Evolutionary conservation across 1,139 yeast species (phyloP).

Genomic region (Kluyveromyces sp.): DNA sequence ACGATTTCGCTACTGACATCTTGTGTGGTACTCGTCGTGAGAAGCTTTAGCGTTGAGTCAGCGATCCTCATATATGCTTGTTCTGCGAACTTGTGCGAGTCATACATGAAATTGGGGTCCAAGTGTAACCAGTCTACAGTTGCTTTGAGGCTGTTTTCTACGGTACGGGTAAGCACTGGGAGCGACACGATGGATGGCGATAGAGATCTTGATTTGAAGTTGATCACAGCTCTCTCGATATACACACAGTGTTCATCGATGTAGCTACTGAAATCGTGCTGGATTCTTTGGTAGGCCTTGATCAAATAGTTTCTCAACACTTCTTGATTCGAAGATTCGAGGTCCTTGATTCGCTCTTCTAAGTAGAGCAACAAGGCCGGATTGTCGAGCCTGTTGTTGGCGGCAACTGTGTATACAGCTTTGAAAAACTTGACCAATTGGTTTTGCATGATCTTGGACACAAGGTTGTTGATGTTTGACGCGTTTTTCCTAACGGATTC

Average conservation of each 20-base stretch:
- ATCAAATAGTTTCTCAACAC: conserved; percentile 48
- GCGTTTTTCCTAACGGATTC: conserved; percentile 50
- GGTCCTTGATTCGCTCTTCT: conserved; percentile 31
- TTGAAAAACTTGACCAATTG: conserved; percentile 34
- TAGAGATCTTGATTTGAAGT: conserved; percentile 37
- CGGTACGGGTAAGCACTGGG: conserved; percentile 37
- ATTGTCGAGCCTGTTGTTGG: conserved; percentile 33
- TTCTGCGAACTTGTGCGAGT: conserved; percentile 11
- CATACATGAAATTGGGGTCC: conserved; percentile 13
- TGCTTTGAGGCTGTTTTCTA: conserved; percentile 20
- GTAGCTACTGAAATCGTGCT: conserved; percentile 51
- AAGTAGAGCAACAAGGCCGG: conserved; percentile 39
- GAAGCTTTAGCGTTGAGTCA: conserved; percentile 14
- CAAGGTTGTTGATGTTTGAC: conserved; percentile 42
- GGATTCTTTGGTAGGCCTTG: conserved; percentile 46
- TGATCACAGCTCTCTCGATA: conserved; percentile 44
- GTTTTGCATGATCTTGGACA: conserved; percentile 51
- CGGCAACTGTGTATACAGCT: conserved; percentile 34
- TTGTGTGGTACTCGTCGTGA: conserved; percentile 7
- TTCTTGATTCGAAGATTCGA: conserved; percentile 57
- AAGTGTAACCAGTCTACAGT: conserved; percentile 16
- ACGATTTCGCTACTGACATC: conserved; percentile 7
- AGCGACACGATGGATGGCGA: conserved; percentile 38
- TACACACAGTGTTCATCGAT: conserved; percentile 46
- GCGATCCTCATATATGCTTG: conserved; percentile 17